Conservation (phyloP, 2,329 filamentous ascomycete genomes). For the Calonectria naviculata region DNA sequence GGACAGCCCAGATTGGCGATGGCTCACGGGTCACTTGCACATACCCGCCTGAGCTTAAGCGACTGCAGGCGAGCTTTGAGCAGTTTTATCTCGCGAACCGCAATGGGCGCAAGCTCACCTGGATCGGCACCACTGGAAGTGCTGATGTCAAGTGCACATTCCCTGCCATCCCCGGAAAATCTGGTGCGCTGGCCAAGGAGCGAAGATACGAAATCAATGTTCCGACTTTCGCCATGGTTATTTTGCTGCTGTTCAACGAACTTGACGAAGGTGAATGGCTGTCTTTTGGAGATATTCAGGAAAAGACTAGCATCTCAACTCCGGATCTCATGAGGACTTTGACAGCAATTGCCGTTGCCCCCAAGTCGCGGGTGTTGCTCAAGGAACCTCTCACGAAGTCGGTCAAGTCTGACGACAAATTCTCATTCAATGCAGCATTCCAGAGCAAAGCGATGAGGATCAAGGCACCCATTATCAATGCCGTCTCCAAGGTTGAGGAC, state of each 20-base stretch:
- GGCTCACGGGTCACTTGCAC: constrained; percentile 64
- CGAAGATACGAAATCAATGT: constrained; percentile 91
- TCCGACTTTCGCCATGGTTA: constrained; percentile 91
- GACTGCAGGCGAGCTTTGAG: constrained; percentile 85
- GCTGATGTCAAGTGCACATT: constrained; percentile 88
- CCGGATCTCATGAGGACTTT: constrained; percentile 81
- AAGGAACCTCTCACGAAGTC: constrained; percentile 86
- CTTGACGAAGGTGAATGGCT: constrained; percentile 63
- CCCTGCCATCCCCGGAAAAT: constrained; percentile 77
- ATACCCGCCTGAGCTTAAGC: constrained; percentile 80
- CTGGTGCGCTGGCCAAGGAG: constrained; percentile 68
- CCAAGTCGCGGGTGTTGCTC: constrained; percentile 83
- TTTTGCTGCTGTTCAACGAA: constrained; percentile 91
- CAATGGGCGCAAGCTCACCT: constrained; percentile 88
- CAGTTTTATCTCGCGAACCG: constrained; percentile 89
- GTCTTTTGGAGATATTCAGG: constrained; percentile 82
- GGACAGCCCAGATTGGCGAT: constrained; percentile 62
- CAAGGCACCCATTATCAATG: constrained; percentile 87
- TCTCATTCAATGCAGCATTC: constrained; percentile 86
- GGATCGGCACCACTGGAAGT: constrained; percentile 78
- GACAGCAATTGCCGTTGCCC: constrained; percentile 83
- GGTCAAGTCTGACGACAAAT: constrained; percentile 80
- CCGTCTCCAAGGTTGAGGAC: constrained; percentile 86
- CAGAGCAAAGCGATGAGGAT: constrained; percentile 86
- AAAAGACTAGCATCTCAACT: constrained; percentile 80